Evolutionary conservation across 768 basidiomycete genomes (phyloP), one percentile per base, ranked within the genome.

Genomic region (Cystobasidium onofrii): DNA sequence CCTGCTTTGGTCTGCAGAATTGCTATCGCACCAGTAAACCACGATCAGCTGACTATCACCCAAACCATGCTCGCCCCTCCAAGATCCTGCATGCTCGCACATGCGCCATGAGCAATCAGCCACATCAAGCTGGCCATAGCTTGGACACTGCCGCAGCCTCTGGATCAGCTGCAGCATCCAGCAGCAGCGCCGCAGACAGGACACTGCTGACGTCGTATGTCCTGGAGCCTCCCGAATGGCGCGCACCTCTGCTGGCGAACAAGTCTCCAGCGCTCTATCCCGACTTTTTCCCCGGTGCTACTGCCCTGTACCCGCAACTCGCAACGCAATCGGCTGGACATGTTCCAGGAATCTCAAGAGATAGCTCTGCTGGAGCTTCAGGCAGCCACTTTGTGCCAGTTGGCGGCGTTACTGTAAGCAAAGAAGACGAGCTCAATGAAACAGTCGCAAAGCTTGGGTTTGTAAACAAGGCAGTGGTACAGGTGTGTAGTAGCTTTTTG

Each of bases 241-340:
- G 57, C 23, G 57, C 57, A 29, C 57, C 25, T 13, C 57, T 60
- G 29, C 10, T 60, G 6, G 57, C 57, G 29, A 60, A 60, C 33
- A 60, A 60, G 33, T 4, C 25, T 12, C 57, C 57, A 29, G 29
- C 29, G 6, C 57, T 60, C 27, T 64, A 64, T 29, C 63, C 63
- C 23, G 63, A 64, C 36, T 46, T 64, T 20, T 64, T 64, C 39
- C 63, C 63, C 18, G 63, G 63, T 15, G 43, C 63, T 18, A 64
- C 63, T 46, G 34, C 63, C 13, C 63, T 64, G 27, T 64, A 64
- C 36, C 63, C 63, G 63, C 63, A 64, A 41, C 39, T 18, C 31
- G 25, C 63, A 43, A 64, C 63, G 25, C 36, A 46, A 20, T 31
- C 63, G 25, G 63, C 27, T 7, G 23, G 63, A 31, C 34, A 64